Percentiles rank a stretch among this genome's conserved stretches.
Conservation (phyloP, 148 eudicot genomes). For the Pouteria glomerata region DNA sequence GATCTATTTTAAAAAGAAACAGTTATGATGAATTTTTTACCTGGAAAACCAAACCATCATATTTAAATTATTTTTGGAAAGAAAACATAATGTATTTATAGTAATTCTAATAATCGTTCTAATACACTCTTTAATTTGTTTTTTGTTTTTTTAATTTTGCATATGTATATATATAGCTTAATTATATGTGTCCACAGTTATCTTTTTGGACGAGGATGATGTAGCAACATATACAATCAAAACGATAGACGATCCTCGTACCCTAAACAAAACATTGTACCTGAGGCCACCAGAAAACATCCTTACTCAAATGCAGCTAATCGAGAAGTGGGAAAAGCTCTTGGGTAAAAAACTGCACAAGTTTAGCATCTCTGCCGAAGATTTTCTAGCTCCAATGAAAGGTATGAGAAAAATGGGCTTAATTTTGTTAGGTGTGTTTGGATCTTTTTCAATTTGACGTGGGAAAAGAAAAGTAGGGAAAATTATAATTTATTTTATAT, state of each 20-base stretch:
- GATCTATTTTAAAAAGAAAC: too few species aligned
- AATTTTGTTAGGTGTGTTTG: too few species aligned
- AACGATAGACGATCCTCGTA: conserved; percentile 53
- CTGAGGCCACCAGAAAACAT: conserved; percentile 51
- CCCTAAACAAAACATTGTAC: conserved; percentile 49
- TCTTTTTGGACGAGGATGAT: conserved; percentile 48
- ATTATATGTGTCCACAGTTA: conserved; percentile 19
- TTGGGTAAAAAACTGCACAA: conserved; percentile 33
- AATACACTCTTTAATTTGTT: too few species aligned
- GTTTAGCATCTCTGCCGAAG: conserved; percentile 25
- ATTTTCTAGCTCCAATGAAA: conserved; percentile 41
- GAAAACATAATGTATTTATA: too few species aligned
- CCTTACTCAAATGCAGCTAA: conserved; percentile 40
- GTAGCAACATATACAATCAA: conserved; percentile 45
- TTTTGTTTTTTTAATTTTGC: background rate
- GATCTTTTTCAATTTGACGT: too few species aligned
- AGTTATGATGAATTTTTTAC: too few species aligned
- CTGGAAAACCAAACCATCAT: too few species aligned
- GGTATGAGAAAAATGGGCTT: too few species aligned
- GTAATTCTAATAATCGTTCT: too few species aligned
- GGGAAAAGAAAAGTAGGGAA: too few species aligned
- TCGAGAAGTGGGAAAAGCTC: conserved; percentile 52
- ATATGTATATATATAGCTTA: background rate
- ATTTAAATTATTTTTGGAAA: too few species aligned
- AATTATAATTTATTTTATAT: too few species aligned